Percentiles rank a stretch among this genome's conserved stretches.
Evolutionary conservation across 768 basidiomycete genomes (phyloP).

Genomic region (Pholiota microspora): DNA sequence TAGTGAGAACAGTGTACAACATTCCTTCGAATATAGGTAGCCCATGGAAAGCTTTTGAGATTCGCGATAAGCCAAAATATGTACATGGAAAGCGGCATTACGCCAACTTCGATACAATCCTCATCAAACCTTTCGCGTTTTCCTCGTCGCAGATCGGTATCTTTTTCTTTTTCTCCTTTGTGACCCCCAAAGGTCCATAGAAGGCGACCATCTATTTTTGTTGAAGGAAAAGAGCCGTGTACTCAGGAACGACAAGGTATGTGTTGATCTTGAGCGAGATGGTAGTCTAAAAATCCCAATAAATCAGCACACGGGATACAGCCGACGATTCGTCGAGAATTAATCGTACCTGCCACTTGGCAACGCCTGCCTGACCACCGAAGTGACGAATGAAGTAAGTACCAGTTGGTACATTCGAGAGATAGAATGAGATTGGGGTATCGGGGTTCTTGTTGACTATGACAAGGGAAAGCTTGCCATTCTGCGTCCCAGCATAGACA

Average conservation of each 20-base stretch:
- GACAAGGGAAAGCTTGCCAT: conserved; percentile 40
- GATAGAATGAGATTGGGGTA: conserved; percentile 35
- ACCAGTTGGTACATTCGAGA: conserved; percentile 45
- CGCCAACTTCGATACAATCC: too few species aligned
- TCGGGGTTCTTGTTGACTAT: conserved; percentile 51
- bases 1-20: too few species aligned
- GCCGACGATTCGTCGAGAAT: not conserved
- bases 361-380: conserved; percentile 49
- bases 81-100: too few species aligned
- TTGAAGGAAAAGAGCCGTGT: conserved; percentile 35
- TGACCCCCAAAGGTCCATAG: too few species aligned
- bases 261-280: conserved; percentile 27
- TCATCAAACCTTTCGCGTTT: too few species aligned
- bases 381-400: conserved; percentile 55
- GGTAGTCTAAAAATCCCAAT: conserved; percentile 22
- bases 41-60: too few species aligned
- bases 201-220: conserved; percentile 16
- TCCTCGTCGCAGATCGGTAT: too few species aligned
- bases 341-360: conserved; percentile 50
- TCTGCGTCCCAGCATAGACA: conserved; percentile 44
- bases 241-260: conserved; percentile 34
- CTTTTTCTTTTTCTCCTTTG: too few species aligned
- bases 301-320: not conserved
- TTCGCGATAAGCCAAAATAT: too few species aligned
- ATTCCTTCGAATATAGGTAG: too few species aligned